Percentiles rank a stretch among this genome's conserved stretches.
These are phyloP conservation scores for Rhodamnia argentea DNA, from an alignment of 345 rosid species.

Conservation along the genomic window DNA sequence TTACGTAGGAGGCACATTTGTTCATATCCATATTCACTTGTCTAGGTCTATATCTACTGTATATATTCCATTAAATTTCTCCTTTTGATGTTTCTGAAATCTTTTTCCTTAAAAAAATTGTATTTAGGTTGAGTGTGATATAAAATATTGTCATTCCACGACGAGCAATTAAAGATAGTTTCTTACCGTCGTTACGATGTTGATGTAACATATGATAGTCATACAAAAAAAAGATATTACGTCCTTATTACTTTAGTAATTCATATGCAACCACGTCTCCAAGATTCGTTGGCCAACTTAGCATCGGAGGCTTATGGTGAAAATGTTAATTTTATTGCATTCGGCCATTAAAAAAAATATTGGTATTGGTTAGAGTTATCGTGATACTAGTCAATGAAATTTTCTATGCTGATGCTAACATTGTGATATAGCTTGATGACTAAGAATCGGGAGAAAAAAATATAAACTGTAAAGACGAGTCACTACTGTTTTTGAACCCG, in stretches of 20 bases:
- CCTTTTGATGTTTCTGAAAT: background rate
- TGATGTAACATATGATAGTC: no score
- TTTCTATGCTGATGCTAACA: background rate
- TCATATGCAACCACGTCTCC: no score
- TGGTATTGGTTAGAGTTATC: background rate
- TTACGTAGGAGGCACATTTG: background rate
- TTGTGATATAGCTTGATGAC: background rate
- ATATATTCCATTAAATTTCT: no score
- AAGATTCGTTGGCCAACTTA: background rate
- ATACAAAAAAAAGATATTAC: no score
- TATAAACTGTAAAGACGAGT: background rate
- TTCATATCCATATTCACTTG: background rate
- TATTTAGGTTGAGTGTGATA: no score
- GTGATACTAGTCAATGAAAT: background rate
- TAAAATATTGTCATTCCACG: no score
- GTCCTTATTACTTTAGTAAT: no score
- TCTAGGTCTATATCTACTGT: no score
- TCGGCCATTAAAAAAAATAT: background rate
- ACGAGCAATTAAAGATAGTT: no score
- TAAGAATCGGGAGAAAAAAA: background rate
- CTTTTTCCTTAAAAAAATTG: no score
- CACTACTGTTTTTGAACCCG: background rate
- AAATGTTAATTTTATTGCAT: background rate
- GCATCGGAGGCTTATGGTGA: background rate
- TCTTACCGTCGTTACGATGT: no score